A percentile compares a stretch with the other conserved stretches of the same genome.
These are phyloP conservation scores for Postia placenta DNA, from an alignment of 768 basidiomycete genomes.

Conservation along the genomic window DNA sequence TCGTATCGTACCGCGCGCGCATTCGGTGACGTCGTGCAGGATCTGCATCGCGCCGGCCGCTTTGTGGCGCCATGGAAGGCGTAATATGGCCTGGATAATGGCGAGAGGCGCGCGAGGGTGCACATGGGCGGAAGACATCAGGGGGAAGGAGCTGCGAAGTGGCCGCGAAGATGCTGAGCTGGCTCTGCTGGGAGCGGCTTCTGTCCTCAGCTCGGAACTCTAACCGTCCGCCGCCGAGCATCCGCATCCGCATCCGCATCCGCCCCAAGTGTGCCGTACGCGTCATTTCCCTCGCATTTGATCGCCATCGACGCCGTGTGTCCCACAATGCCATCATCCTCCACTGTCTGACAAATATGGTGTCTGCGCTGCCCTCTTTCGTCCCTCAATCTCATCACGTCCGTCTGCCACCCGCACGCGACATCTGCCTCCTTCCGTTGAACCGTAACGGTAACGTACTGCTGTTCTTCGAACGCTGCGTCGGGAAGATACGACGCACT, in stretches of 20 bases:
- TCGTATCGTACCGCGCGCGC: too few relatives aligned
- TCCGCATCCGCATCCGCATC: background rate
- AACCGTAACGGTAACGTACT: too few relatives aligned
- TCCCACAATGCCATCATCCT: background rate
- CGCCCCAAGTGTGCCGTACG: background rate
- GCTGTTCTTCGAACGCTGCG: background rate
- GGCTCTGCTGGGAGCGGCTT: background rate
- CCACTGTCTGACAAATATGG: background rate
- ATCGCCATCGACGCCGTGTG: background rate
- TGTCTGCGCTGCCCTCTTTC: too few relatives aligned
- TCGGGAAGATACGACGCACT: background rate
- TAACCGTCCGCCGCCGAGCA: constrained; percentile 8
- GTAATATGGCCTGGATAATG: too few relatives aligned
- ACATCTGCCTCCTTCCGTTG: too few relatives aligned
- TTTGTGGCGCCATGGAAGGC: background rate
- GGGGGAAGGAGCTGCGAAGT: too few relatives aligned
- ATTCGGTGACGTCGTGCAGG: background rate
- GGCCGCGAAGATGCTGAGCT: too few relatives aligned
- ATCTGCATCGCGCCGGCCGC: background rate
- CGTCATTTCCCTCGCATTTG: background rate
- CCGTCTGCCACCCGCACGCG: background rate
- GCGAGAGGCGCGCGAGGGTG: too few relatives aligned
- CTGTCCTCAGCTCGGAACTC: constrained; percentile 8
- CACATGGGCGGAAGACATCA: too few relatives aligned
- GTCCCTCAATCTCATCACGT: background rate